A percentile compares a stretch with the other conserved stretches of the same genome.
phyloP scores from a whole-genome alignment of 1,284 basidiomycete genomes.

The Termitomyces sp. region DNA sequence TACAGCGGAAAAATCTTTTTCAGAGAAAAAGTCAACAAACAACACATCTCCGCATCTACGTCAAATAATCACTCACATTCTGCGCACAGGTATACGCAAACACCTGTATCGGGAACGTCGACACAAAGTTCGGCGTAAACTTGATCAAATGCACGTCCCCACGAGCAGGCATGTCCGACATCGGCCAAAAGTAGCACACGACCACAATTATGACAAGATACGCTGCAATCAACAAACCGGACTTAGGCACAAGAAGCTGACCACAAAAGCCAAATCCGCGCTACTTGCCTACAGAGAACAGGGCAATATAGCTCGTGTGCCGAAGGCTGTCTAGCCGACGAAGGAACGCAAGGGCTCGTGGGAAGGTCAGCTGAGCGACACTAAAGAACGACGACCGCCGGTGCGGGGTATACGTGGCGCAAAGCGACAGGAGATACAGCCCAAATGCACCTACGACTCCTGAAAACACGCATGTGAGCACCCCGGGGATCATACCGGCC shows the following conservation, averaged over 20 bases:
- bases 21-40: background rate
- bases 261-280: background rate
- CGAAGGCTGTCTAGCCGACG: slow-evolving; percentile 77
- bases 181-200: slow-evolving; percentile 67
- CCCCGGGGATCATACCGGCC: slow-evolving; percentile 81
- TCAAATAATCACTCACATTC: slow-evolving; percentile 62
- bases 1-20: slow-evolving; percentile 87
- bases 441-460: slow-evolving; percentile 81
- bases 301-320: slow-evolving; percentile 81
- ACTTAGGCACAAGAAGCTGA: background rate
- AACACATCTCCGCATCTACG: background rate
- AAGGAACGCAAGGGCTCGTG: slow-evolving; percentile 81
- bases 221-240: slow-evolving; percentile 35
- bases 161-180: slow-evolving; percentile 50
- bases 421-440: slow-evolving; percentile 83
- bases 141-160: slow-evolving; percentile 70
- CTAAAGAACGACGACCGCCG: slow-evolving; percentile 85
- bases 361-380: slow-evolving; percentile 82
- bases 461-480: slow-evolving; percentile 85
- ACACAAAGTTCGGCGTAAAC: slow-evolving; percentile 75
- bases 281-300: slow-evolving; percentile 82
- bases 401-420: slow-evolving; percentile 76
- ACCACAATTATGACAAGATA: slow-evolving; percentile 76
- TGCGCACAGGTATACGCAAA: slow-evolving; percentile 92
- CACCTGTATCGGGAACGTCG: slow-evolving; percentile 91